These are phyloP conservation scores for Colletotrichum lini DNA, from an alignment of 2,329 filamentous ascomycete genomes.

Conservation along the genomic window DNA sequence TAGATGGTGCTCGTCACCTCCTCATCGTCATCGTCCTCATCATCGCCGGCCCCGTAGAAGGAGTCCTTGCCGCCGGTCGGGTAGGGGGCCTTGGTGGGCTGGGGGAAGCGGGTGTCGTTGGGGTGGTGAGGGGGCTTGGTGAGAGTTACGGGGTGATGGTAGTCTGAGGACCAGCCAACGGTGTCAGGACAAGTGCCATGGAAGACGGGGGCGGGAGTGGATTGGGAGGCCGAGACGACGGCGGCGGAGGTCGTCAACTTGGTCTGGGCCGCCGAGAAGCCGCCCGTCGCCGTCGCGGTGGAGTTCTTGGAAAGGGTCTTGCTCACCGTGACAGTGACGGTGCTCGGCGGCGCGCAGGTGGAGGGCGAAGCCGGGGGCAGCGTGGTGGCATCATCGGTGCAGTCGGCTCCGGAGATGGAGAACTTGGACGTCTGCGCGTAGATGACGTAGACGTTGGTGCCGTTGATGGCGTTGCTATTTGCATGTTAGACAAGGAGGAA, in stretches of 20 bases:
- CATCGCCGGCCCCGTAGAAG: slow-evolving; percentile 2
- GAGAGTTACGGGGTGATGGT: slow-evolving; percentile 40
- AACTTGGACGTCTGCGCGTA: slow-evolving; percentile 59
- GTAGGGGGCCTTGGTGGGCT: slow-evolving; percentile 24
- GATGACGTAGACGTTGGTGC: slow-evolving; percentile 61
- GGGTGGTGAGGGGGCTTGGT: slow-evolving; percentile 32
- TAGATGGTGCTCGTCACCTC: slow-evolving; percentile 32
- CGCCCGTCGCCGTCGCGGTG: slow-evolving; percentile 40
- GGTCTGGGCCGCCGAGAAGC: slow-evolving; percentile 29
- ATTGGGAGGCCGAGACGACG: slow-evolving; percentile 2
- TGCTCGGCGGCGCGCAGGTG: slow-evolving; percentile 46
- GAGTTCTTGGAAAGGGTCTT: slow-evolving; percentile 41
- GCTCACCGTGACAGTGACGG: slow-evolving; percentile 46
- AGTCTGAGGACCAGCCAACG: slow-evolving; percentile 39
- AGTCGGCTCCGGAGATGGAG: slow-evolving; percentile 50
- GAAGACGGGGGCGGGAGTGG: slow-evolving; percentile 26
- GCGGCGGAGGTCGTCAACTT: slow-evolving; percentile 31
- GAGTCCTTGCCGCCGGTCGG: slow-evolving; percentile 2
- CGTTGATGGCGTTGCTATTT: slow-evolving; percentile 58
- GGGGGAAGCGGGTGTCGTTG: slow-evolving; percentile 14
- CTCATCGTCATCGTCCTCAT: slow-evolving; percentile 16
- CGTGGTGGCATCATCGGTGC: slow-evolving; percentile 45
- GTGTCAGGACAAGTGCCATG: slow-evolving; percentile 41
- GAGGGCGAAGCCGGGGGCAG: slow-evolving; percentile 44
- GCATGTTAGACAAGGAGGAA: neutral